phyloP scores from a whole-genome alignment of 73 alveolate species.

The Paramecium sonneborni region DNA sequence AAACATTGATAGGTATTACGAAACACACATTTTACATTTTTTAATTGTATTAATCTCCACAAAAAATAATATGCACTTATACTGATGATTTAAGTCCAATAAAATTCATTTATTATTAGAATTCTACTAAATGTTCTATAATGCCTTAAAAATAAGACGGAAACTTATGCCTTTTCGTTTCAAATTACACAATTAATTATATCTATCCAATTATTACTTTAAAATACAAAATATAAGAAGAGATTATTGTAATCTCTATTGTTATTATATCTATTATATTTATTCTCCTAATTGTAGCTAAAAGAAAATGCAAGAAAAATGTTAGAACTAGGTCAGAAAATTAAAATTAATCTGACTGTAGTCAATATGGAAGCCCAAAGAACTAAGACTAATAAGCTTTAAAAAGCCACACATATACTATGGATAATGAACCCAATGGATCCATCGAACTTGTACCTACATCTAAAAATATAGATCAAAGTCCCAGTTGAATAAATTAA shows the following conservation, averaged over 20 bases:
- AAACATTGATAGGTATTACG: background rate
- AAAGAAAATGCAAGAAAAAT: too few relatives aligned
- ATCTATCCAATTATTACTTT: background rate
- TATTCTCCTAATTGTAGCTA: background rate
- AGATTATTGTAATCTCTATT: background rate
- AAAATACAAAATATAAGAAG: background rate
- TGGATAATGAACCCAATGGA: too few relatives aligned
- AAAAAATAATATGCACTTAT: background rate
- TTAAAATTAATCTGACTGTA: too few relatives aligned
- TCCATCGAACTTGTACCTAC: too few relatives aligned
- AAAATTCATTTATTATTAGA: background rate
- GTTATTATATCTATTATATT: background rate
- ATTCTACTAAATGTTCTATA: background rate
- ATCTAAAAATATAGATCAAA: too few relatives aligned
- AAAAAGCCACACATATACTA: too few relatives aligned
- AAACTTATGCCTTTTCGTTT: background rate
- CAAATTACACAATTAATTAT: background rate
- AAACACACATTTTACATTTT: background rate
- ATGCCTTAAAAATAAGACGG: background rate
- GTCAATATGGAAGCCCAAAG: too few relatives aligned
- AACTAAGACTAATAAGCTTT: too few relatives aligned
- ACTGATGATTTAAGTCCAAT: background rate
- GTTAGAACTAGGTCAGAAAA: too few relatives aligned
- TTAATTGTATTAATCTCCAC: background rate
- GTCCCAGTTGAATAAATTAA: too few relatives aligned